Base-by-base conservation (phyloP, 352 stramenopile genomes). In the Phytophthora litchii region DNA sequence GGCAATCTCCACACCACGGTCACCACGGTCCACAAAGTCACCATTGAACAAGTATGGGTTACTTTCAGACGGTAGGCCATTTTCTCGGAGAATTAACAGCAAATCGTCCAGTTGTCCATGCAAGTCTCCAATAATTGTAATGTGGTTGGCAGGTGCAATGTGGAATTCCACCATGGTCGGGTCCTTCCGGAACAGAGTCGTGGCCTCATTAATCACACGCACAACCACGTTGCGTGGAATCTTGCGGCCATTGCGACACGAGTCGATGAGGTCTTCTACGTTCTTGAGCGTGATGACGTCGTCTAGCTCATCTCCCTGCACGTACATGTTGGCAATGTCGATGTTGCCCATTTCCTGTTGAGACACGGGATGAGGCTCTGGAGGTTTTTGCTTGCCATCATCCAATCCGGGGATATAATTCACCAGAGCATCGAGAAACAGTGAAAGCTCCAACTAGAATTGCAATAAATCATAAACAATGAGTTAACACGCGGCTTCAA, bases 11-110 rank as follows among this genome's bases (percentile, higher is more conserved):
- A 94, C 74, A 25, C 75, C 78, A 16, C 84, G 81, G 54, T 91
- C 80, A 25, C 86, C 87, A 12, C 86, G 79, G 48, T 94, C 86
- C 8, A 96, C 85, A 60, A 96, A 80, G 59, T 96, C 86, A 29
- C 87, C 87, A 45, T 94, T 96, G 48, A 96, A 95, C 35, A 96
- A 17, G 64, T 96, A 96, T 41, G 83, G 83, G 49, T 96, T 96
- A 4, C 65, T 72, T 12, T 80, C 67, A 0, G 76, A 87, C 2
- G 87, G 87, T 10, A 92, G 21, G 0, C 88, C 88, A 48, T 96
- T 96, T 54, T 95, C 80, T 7, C 82, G 72, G 19, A 96, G 74
- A 43, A 96, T 94, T 25, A 94, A 46, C 35, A 95, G 48, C 38
- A 96, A 49, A 49, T 95, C 87, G 42, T 95, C 83, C 14, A 96